Conservation (phyloP, 345 rosid species). For the Eucalyptus polybractea region DNA sequence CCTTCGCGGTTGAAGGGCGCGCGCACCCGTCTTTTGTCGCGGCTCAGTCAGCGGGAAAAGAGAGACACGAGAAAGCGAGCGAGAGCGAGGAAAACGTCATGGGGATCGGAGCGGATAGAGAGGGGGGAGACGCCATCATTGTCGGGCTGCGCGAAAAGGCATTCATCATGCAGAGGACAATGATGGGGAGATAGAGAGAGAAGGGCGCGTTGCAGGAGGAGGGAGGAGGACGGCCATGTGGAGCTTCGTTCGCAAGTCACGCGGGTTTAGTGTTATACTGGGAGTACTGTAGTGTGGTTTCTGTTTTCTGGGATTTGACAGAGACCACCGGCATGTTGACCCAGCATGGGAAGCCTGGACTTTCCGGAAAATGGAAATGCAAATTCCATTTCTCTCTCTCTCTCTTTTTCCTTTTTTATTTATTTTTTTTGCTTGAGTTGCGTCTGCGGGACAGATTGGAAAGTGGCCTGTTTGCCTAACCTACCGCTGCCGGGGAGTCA, state of each 20-base stretch:
- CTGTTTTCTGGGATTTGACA: neutral
- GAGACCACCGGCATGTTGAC: neutral
- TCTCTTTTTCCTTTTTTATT: accelerated
- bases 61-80: neutral
- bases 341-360: neutral
- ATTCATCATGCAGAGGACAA: neutral
- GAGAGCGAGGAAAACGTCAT: neutral
- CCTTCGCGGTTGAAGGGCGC: neutral
- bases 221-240: neutral
- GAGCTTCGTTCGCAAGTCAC: neutral
- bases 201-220: neutral
- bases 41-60: neutral
- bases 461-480: neutral
- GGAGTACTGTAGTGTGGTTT: neutral
- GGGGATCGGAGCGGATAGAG: neutral
- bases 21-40: neutral
- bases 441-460: neutral
- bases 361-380: neutral
- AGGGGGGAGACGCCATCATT: neutral
- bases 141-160: neutral
- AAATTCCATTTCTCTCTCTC: neutral
- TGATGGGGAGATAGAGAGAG: neutral
- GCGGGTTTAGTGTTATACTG: neutral
- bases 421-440: neutral
- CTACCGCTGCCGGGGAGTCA: neutral